Base-by-base conservation (phyloP, 306 rosid species). In the Sophora flavescens region DNA sequence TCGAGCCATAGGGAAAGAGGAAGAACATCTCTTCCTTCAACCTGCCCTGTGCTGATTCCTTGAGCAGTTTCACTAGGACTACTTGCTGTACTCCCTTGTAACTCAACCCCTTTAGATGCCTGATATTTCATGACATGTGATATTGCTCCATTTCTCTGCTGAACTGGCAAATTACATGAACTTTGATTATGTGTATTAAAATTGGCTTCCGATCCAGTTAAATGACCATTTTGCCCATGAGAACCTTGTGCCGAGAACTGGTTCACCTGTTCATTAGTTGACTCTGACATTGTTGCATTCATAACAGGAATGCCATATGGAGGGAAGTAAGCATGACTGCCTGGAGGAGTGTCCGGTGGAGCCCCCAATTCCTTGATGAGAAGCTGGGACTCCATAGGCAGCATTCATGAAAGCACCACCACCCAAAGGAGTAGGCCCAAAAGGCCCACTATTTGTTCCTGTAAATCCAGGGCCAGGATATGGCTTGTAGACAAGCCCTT, bases 401-500 rank as follows among this genome's bases (percentile, higher is more conserved):
- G 96, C 85, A 79, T 86, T 87, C 84, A 85, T 81, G 42, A 87
- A 88, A 72, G 81, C 77, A 18, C 87, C 77, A 18, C 87, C 85
- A 4, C 86, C 59, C 63, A 84, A 22, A 33, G 93, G 82, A 81
- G 83, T 35, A 59, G 92, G 73, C 53, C 84, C 85, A 60, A 70
- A 87, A 28, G 96, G 96, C 63, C 92, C 97, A 81, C 78, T 82
- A 75, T 12, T 83, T 42, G 86, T 42, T 80, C 91, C 97, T 8
- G 82, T 41, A 64, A 78, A 84, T 79, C 87, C 96, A 47, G 97
- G 97, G 28, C 81, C 97, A 5, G 85, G 80, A 78, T 89, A 96
- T 17, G 99, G 99, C 91, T 95, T 95, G 84, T 89, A 96, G 26
- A 96, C 78, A 6, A 96, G 97, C 81, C 98, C 99, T 83, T 96